Evolutionary conservation across 75 land plant species (phyloP).

Genomic region (Chamaecyparis obtusa): DNA sequence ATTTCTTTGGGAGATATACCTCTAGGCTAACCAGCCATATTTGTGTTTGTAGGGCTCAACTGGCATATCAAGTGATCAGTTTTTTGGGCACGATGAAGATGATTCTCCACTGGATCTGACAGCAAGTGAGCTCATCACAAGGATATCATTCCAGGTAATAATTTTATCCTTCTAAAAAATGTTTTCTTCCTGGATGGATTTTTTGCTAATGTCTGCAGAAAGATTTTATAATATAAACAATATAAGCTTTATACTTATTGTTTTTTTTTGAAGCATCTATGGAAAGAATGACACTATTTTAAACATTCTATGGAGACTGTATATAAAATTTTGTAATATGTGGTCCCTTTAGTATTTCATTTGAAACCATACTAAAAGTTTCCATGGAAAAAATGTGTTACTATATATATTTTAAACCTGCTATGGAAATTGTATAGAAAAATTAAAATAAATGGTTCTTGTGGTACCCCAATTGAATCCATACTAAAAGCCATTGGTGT

Average conservation of each 20-base stretch:
- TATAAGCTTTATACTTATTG: not conserved
- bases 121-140: slow-evolving; percentile 81
- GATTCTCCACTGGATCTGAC: slow-evolving; percentile 62
- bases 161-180: not conserved
- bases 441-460: not conserved
- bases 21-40: not conserved
- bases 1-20: not conserved
- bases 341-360: not conserved
- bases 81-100: slow-evolving; percentile 68
- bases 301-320: not conserved
- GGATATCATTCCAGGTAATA: slow-evolving; percentile 92
- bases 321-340: not conserved
- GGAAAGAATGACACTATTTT: not conserved
- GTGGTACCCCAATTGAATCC: not conserved
- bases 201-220: not conserved
- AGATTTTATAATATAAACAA: not conserved
- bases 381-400: not conserved
- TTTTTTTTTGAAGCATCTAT: not conserved
- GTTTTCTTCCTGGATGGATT: not conserved
- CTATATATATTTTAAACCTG: not conserved
- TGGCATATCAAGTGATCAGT: slow-evolving; percentile 94
- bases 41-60: slow-evolving; percentile 56
- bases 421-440: not conserved
- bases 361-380: not conserved
- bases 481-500: not conserved